Evolutionary conservation across 2,329 filamentous ascomycete genomes (phyloP), one percentile per base, ranked within the genome.

Genomic region (Fusarium sp.): DNA sequence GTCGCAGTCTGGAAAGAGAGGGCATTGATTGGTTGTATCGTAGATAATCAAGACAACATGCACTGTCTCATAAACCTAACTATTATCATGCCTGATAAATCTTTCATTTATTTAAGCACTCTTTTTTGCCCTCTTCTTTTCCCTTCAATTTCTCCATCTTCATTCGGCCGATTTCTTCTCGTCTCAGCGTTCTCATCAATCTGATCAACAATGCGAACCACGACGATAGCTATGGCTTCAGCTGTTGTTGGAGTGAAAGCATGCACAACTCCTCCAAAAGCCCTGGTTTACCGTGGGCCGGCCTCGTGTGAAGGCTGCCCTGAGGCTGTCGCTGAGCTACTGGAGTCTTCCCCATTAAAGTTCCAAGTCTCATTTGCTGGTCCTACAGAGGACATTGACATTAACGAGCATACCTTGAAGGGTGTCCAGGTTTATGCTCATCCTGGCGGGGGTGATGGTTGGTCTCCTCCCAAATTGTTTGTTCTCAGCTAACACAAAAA

Each of bases 221-320:
- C 50, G 11, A n/a, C 29, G 27, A 20, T 54, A 31, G 50, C 50
- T 10, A 54, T 31, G 24, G 24, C 29, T 16, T 31, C 50, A 29
- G n/a, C 27, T 31, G 24, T 54, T 54, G 50, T 27, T 18, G 29
- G 27, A 14, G 50, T 27, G n/a, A 31, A 27, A 31, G 13, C 52
- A 9, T 35, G 20, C 29, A 22, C n/a, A 35, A 22, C 31, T 14
- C 52, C 52, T 14, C 52, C 31, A 24, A 69, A 57, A 33, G 75
- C 75, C 18, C 60, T 79, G 7, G 77, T 79, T 18, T 79, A 78
- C 63, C 75, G 75, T 20, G 75, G 76, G 8, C 68, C 71, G 1
- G 63, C 68, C 2, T 67, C 74, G 6, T 75, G 69, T 45, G 59
- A 72, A 16, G 72, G 72, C 35, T 75, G 76, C 39, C 65, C 68